Evolutionary conservation across 805 yeast genomes (phyloP), one percentile per base, ranked within the genome.

Genomic region (Lipomyces sp.): DNA sequence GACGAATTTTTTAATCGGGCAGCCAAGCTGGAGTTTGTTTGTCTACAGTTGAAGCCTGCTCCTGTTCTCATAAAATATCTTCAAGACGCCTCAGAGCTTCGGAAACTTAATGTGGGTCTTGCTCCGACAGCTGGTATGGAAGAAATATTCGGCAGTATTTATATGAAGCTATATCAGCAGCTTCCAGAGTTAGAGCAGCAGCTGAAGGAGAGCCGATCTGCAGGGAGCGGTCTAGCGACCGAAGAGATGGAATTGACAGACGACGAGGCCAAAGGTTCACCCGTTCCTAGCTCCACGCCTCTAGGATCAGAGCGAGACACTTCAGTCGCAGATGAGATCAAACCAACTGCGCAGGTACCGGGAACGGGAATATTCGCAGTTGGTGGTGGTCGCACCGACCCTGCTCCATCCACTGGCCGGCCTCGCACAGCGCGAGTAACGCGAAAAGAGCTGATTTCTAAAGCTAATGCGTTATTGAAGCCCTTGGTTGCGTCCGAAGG

Each of bases 101-200:
- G 90, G 69, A 84, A 88, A 66, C 82, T 89, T 77, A 90, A 92
- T 67, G 90, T 88, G 74, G 96, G 96, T 0, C 88, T 87, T 75
- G 94, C 92, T 0, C 86, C 95, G 2, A 89, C 95, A 0, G 75
- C 76, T 1, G 64, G 60, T 8, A 84, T 90, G 63, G 97, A 90
- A 75, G 95, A 90, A 69, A 84, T 90, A 0, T 85, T 85, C 67
- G 86, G 87, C 45, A 83, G 88, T 6, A 74, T 89, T 0, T 91
- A 82, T 72, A 76, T 90, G 73, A 80, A 79, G 62, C 74, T 89
- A 7, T 88, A 80, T 62, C 58, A 53, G 24, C 30, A 65, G 4
- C 62, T 69, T 29, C 65, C 64, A 1, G 58, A 64, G 34, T 50
- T 70, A 2, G 67, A 70, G 53, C 4, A 29, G 35, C 51, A 54